Evolutionary conservation across 768 basidiomycete genomes (phyloP).

Genomic region (Pleurotus platypus): DNA sequence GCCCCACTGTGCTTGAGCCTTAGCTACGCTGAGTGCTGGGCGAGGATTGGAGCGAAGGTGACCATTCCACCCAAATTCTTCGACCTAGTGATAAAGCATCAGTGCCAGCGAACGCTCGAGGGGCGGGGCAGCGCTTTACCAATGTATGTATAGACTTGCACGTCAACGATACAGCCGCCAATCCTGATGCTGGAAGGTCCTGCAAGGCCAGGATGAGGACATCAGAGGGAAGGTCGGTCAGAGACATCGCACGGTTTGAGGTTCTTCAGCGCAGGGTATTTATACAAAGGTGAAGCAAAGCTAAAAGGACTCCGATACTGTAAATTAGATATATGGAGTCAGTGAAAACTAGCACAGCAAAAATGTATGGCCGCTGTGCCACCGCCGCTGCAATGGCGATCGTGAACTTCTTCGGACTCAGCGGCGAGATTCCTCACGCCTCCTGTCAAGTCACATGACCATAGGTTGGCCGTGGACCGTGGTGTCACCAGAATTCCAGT

Average conservation of each 20-base stretch:
- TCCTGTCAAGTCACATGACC: not conserved
- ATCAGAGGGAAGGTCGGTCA: conserved; percentile 47
- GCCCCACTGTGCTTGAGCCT: conserved; percentile 41
- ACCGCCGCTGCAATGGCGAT: too few species aligned
- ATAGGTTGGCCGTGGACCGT: too few species aligned
- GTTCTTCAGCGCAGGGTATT: not conserved
- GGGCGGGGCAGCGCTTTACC: conserved; percentile 31
- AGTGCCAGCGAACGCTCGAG: conserved; percentile 3
- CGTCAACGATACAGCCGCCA: conserved; percentile 36
- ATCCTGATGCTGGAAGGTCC: conserved; percentile 37
- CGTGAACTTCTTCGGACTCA: not conserved
- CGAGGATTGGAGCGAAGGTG: conserved; percentile 50
- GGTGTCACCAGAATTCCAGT: not conserved
- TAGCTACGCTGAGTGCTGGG: conserved; percentile 48
- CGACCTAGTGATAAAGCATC: conserved; percentile 39
- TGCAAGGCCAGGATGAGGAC: conserved; percentile 52
- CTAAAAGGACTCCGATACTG: too few species aligned
- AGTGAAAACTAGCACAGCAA: not conserved
- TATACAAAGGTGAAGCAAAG: not conserved
- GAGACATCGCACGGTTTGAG: not conserved
- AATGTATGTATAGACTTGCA: conserved; percentile 35
- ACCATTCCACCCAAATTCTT: conserved; percentile 55
- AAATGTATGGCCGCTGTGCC: too few species aligned
- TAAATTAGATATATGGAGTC: not conserved
- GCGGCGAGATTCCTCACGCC: not conserved